Evolutionary conservation across 2,329 filamentous ascomycete species (phyloP).

Genomic region (Clonostachys solani): DNA sequence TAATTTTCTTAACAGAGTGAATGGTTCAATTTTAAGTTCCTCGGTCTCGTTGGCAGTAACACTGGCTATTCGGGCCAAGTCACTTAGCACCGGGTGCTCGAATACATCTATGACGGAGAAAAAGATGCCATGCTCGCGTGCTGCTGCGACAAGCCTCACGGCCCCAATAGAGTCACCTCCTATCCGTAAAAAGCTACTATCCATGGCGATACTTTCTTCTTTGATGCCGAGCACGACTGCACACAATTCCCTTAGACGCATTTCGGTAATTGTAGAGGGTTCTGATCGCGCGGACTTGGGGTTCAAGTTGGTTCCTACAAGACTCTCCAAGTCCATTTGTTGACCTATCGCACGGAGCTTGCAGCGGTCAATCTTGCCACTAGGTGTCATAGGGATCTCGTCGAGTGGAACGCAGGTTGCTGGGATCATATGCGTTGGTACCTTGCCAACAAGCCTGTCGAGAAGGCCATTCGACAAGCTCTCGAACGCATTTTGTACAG

Average conservation of each 20-base stretch:
- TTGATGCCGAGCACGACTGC: slow-evolving; percentile 30
- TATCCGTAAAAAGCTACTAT: slow-evolving; percentile 5
- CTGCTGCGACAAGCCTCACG: slow-evolving; percentile 41
- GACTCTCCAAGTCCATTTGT: too few species aligned
- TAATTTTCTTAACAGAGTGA: background rate
- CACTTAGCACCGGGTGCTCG: slow-evolving; percentile 31
- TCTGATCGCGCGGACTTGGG: too few species aligned
- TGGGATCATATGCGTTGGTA: slow-evolving; percentile 1
- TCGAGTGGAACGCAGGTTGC: background rate
- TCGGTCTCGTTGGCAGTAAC: background rate
- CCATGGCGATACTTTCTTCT: slow-evolving; percentile 15
- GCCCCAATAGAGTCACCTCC: slow-evolving; percentile 50
- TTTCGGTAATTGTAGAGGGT: too few species aligned
- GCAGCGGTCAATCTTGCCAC: background rate
- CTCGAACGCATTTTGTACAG: too few species aligned
- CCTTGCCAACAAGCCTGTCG: too few species aligned
- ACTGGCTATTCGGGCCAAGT: slow-evolving; percentile 11
- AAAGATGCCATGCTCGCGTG: slow-evolving; percentile 27
- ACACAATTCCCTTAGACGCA: slow-evolving; percentile 25
- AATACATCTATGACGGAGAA: slow-evolving; percentile 42
- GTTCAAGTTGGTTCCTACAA: too few species aligned
- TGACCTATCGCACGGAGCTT: slow-evolving; percentile 22
- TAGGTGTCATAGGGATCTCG: background rate
- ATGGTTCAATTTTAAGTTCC: background rate
- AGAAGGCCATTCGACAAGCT: too few species aligned